Percentiles rank a stretch among this genome's conserved stretches.
These are phyloP conservation scores for Trichocladium antarcticum DNA, from an alignment of 495 filamentous ascomycete genomes.

Conservation along the genomic window DNA sequence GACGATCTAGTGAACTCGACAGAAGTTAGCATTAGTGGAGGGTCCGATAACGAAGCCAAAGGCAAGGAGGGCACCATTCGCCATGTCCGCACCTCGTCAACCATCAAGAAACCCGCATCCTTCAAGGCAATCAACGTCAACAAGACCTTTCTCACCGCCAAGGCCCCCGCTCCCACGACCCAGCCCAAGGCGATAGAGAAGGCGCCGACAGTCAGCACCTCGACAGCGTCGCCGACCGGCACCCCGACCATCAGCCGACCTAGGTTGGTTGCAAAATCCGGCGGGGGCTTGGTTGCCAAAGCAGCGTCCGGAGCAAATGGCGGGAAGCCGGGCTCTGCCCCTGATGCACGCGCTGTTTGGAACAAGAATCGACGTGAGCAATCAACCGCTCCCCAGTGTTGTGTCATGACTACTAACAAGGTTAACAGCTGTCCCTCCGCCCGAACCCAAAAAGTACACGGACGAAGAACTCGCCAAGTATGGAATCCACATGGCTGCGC, in stretches of 20 bases:
- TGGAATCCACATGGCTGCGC: constrained; percentile 90
- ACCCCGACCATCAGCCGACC: constrained; percentile 39
- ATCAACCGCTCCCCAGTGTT: background rate
- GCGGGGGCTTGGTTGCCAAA: constrained; percentile 40
- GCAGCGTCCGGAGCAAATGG: constrained; percentile 44
- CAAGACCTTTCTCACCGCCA: constrained; percentile 64
- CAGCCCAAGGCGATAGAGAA: constrained; percentile 45
- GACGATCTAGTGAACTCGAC: constrained; percentile 43
- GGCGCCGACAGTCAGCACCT: constrained; percentile 23
- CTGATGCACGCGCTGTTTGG: constrained; percentile 74
- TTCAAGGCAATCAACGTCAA: constrained; percentile 96
- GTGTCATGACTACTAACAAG: constrained; percentile 5
- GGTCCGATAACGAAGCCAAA: constrained; percentile 59
- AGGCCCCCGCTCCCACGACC: constrained; percentile 30
- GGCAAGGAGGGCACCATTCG: constrained; percentile 43
- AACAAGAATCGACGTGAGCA: constrained; percentile 85
- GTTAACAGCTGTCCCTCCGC: constrained; percentile 55
- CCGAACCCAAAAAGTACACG: constrained; percentile 82
- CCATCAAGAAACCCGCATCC: constrained; percentile 66
- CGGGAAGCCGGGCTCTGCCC: constrained; percentile 41
- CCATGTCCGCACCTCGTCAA: constrained; percentile 54
- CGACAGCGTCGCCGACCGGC: constrained; percentile 25
- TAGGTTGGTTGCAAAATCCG: constrained; percentile 44
- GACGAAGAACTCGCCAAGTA: constrained; percentile 95
- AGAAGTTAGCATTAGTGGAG: constrained; percentile 49